These are phyloP conservation scores for Gonapodya sp. DNA, from an alignment of 192 early-diverging fungal species.

Conservation along the genomic window DNA sequence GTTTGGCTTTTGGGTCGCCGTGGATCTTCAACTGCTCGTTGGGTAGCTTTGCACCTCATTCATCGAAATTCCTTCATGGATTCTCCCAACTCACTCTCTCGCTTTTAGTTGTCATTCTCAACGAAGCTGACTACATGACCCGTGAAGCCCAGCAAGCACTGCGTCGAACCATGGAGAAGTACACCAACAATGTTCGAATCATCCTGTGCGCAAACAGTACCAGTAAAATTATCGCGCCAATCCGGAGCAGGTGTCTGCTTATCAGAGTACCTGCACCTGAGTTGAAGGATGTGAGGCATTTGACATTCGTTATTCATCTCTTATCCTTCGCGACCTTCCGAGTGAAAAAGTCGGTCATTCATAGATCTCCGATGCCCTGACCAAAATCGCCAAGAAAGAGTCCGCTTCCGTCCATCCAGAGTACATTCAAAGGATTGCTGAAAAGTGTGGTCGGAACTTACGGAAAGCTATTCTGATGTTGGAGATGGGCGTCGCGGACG, in stretches of 20 bases:
- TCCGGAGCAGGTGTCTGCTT: conserved; percentile 83
- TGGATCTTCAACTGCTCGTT: not conserved
- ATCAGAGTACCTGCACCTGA: conserved; percentile 78
- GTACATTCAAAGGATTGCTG: conserved; percentile 59
- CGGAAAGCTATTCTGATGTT: conserved; percentile 83
- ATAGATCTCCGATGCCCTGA: conserved; percentile 52
- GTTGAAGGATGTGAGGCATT: conserved; percentile 48
- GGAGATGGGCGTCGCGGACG: conserved; percentile 44
- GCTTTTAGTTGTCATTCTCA: conserved; percentile 85
- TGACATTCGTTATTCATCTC: not conserved
- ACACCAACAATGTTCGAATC: conserved; percentile 83
- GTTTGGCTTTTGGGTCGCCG: not conserved
- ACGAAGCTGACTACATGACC: conserved; percentile 84
- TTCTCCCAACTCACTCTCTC: no score
- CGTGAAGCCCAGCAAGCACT: conserved; percentile 91
- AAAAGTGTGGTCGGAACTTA: conserved; percentile 66
- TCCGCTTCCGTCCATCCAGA: conserved; percentile 47
- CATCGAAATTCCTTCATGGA: not conserved
- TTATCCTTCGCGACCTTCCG: not conserved
- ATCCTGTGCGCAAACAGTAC: conserved; percentile 87
- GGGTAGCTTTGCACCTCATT: no score
- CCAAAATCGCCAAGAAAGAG: conserved; percentile 74
- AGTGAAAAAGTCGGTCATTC: no score
- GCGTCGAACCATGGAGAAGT: conserved; percentile 99
- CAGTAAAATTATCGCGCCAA: conserved; percentile 83